Base-by-base conservation (phyloP, 2,329 filamentous ascomycete genomes). In the Alternaria metachromatica region DNA sequence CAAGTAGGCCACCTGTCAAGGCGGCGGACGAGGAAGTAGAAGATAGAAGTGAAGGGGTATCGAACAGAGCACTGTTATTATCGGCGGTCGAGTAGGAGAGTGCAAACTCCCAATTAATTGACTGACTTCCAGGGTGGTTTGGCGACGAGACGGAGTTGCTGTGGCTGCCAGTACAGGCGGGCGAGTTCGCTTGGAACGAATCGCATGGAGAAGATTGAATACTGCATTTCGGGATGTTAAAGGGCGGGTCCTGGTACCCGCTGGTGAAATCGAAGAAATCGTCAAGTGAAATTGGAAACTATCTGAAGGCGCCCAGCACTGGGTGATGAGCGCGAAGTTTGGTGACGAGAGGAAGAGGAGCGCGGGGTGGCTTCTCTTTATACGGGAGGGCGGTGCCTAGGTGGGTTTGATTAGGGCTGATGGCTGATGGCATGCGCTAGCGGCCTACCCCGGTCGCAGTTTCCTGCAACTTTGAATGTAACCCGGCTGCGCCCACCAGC, bases 271-370 rank as follows among this genome's bases (percentile, higher is more conserved):
- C 71, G 69, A 78, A 67, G 68, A 72, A 76, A 33, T 78, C 75
- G 65, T 79, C 77, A 78, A 75, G 71, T 63, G 70, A 70, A 78
- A 79, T 78, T 78, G 72, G 71, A 73, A 67, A 69, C 67, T 65
- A 69, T 59, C 48, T 60, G 69, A 74, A 70, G 66, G 67, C 76
- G 75, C 77, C 75, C 75, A 75, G 69, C 77, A 75, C 73, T 56
- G 74, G 72, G 75, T 76, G 72, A 70, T 71, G 76, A 78, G 76
- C 73, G 76, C 72, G 68, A 55, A 56, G 58, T 69, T 67, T 66
- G 71, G 55, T 75, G 69, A 70, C 55, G 73, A 70, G 54, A 55
- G 60, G 66, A 66, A 70, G 58, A 21, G 44, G 57, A 49, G 55
- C 50, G 71, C 51, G 58, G 58, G 65, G 65, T 49, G 65, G 67